phyloP scores from a whole-genome alignment of 1,139 yeast species.

The Hanseniaspora uvarum region DNA sequence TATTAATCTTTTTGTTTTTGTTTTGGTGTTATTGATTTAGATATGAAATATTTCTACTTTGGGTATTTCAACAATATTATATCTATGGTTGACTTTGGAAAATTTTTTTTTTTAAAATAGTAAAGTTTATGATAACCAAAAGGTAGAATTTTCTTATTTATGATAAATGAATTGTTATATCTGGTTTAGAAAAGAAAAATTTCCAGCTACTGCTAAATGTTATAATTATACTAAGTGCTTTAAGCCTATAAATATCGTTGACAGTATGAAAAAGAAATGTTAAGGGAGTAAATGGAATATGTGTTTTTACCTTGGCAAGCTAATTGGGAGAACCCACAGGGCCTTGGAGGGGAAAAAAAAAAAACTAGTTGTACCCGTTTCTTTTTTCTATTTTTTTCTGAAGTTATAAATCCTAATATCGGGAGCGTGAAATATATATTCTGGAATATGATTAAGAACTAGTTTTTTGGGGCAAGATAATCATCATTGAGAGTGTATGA shows the following conservation, averaged over 20 bases:
- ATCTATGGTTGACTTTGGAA: background rate
- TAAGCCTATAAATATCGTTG: no score
- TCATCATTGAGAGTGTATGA: no score
- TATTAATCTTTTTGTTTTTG: background rate
- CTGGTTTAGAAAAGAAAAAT: no score
- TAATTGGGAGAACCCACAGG: background rate
- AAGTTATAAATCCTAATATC: conserved; percentile 9
- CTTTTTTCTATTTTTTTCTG: background rate
- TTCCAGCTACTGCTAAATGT: no score
- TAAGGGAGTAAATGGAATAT: no score
- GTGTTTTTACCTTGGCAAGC: no score
- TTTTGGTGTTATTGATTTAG: no score
- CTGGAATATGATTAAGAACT: no score
- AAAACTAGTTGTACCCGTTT: background rate
- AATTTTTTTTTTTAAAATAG: background rate
- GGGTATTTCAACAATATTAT: background rate
- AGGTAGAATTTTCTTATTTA: background rate
- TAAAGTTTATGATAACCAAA: background rate
- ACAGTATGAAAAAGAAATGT: background rate
- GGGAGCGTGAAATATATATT: background rate
- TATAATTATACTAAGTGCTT: no score
- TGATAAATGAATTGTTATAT: background rate
- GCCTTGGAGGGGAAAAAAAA: background rate
- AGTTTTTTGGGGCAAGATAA: background rate
- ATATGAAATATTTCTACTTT: background rate